Percentiles rank a stretch among this genome's conserved stretches.
Evolutionary conservation across 306 rosid genomes (phyloP).

Genomic region (Cicer pinnatifidum): DNA sequence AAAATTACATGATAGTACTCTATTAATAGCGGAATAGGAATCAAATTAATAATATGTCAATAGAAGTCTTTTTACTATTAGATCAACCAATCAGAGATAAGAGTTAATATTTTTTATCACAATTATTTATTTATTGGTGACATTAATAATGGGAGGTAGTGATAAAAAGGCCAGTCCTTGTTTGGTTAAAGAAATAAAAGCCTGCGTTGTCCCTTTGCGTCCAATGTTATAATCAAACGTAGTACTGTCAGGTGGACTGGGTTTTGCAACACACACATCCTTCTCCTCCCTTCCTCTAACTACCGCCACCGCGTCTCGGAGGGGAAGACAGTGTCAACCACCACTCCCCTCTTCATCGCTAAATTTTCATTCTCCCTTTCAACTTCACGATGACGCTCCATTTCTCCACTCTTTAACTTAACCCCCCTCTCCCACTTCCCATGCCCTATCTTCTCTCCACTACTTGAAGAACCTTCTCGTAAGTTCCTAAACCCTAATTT

Average conservation of each 20-base stretch:
- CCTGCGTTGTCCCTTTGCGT: slow-evolving; percentile 32
- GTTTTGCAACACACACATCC: slow-evolving; percentile 18
- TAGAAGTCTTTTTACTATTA: too few relatives aligned
- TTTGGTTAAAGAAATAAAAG: slow-evolving; percentile 33
- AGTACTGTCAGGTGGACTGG: slow-evolving; percentile 39
- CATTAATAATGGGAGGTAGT: not conserved
- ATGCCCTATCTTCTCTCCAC: slow-evolving; percentile 26
- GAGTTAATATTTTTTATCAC: too few relatives aligned
- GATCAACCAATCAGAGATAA: too few relatives aligned
- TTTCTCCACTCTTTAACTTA: slow-evolving; percentile 8
- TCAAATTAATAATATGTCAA: too few relatives aligned
- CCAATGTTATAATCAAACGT: slow-evolving; percentile 50
- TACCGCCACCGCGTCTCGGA: slow-evolving; percentile 32
- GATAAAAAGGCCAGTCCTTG: slow-evolving; percentile 1
- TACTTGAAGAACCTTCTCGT: slow-evolving; percentile 39
- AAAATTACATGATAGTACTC: too few relatives aligned
- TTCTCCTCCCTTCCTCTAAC: slow-evolving; percentile 1
- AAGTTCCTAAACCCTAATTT: slow-evolving; percentile 50
- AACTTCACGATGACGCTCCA: not conserved
- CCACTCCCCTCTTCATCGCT: not conserved
- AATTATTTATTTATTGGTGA: not conserved
- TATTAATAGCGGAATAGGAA: too few relatives aligned
- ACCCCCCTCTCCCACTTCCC: not conserved
- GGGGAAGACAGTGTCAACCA: slow-evolving; percentile 8
- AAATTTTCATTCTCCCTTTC: not conserved